A percentile compares a stretch with the other conserved stretches of the same genome.
Evolutionary conservation across 2,329 filamentous ascomycete genomes (phyloP).

Genomic region (Aspergillus versicolor): DNA sequence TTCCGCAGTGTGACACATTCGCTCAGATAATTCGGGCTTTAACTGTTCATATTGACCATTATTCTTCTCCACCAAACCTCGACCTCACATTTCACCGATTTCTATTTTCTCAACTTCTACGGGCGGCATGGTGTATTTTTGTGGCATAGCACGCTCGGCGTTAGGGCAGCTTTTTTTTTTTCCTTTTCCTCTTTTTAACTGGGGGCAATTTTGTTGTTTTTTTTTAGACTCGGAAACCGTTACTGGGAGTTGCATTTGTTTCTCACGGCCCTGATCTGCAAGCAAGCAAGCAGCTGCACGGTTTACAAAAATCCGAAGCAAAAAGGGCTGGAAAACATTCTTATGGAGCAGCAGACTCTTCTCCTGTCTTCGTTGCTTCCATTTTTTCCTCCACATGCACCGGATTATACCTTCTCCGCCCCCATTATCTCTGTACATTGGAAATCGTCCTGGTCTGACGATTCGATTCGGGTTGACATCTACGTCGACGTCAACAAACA

Average conservation of each 20-base stretch:
- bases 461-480: conserved; percentile 19
- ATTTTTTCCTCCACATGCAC: conserved; percentile 12
- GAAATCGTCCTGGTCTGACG: conserved; percentile 25
- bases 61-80: conserved; percentile 2
- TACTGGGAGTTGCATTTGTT: conserved; percentile 34
- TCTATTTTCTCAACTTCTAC: conserved; percentile 19
- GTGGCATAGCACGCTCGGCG: conserved; percentile 40
- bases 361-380: conserved; percentile 18
- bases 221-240: conserved; percentile 30
- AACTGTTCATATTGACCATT: conserved; percentile 20
- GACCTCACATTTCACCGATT: conserved; percentile 17
- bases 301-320: conserved; percentile 2
- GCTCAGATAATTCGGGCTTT: conserved; percentile 11
- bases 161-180: conserved; percentile 25
- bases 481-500: neutral
- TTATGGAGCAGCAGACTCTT: conserved; percentile 30
- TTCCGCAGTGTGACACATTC: conserved; percentile 10
- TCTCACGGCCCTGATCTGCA: conserved; percentile 31
- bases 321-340: conserved; percentile 32
- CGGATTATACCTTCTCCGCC: conserved; percentile 6
- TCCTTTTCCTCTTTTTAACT: neutral
- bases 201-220: conserved; percentile 12
- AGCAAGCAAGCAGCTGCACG: conserved; percentile 19
- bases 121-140: conserved; percentile 29
- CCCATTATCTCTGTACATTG: conserved; percentile 23